phyloP scores from a whole-genome alignment of 78 protist species.

The Cavenderia fasciculata region DNA sequence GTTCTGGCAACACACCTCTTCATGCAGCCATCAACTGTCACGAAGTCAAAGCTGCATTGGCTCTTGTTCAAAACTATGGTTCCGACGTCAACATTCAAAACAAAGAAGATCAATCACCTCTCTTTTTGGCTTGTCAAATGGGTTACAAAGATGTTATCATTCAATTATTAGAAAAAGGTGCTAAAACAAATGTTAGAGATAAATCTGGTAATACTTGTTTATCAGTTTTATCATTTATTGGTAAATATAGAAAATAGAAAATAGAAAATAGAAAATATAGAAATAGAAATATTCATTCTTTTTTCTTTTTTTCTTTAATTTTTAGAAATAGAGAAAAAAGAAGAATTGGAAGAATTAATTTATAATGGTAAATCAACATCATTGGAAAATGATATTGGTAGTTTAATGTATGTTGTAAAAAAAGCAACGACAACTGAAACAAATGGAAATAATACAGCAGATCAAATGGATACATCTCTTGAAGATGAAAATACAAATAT shows the following conservation, averaged over 20 bases:
- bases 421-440: neutral
- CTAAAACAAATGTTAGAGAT: conserved; percentile 36
- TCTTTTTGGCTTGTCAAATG: conserved; percentile 1
- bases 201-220: conserved; percentile 27
- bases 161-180: conserved; percentile 43
- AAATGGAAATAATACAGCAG: neutral
- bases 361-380: no score
- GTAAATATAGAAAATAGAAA: neutral
- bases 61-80: conserved; percentile 20
- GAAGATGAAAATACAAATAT: neutral
- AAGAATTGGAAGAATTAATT: no score
- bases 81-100: conserved; percentile 32
- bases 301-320: no score
- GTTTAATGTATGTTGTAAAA: neutral
- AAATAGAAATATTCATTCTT: no score
- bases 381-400: neutral
- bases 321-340: no score
- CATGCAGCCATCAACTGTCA: conserved; percentile 26
- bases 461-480: neutral
- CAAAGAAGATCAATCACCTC: conserved; percentile 31
- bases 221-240: neutral
- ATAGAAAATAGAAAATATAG: no score
- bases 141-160: conserved; percentile 1
- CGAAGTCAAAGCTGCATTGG: conserved; percentile 8
- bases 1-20: conserved; percentile 26